Conservation (phyloP, 129 eudicot genomes). For the Arctium lappa region DNA sequence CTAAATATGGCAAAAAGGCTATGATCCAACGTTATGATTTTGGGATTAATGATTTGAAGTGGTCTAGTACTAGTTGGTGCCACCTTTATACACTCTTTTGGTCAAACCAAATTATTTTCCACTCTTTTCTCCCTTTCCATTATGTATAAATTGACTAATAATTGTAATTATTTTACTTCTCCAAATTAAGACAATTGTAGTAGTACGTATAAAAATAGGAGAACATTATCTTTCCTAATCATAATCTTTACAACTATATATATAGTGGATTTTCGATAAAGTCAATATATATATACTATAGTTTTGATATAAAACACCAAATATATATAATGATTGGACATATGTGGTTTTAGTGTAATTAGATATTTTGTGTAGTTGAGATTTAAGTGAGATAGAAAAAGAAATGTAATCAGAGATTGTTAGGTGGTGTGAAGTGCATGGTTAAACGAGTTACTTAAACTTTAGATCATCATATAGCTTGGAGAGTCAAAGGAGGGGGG, state of each 20-base stretch:
- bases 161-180: background rate
- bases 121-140: conserved; percentile 13
- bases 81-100: conserved; percentile 24
- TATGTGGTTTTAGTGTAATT: too few species aligned
- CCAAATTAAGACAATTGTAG: background rate
- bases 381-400: too few species aligned
- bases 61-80: conserved; percentile 27
- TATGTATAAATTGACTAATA: background rate
- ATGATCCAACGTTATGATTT: conserved; percentile 8
- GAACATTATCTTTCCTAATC: background rate
- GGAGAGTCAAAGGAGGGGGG: background rate
- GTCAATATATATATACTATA: background rate
- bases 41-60: conserved; percentile 15
- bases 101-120: conserved; percentile 22
- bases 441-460: background rate
- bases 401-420: too few species aligned
- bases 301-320: too few species aligned
- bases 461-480: background rate
- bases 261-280: background rate
- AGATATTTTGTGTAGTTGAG: too few species aligned
- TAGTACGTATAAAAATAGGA: background rate
- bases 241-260: background rate
- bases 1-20: background rate
- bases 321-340: too few species aligned
- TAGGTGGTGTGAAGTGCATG: background rate